These are phyloP conservation scores for Phragmites australis DNA, from an alignment of 176 grass and related monocot genomes.

Conservation along the genomic window DNA sequence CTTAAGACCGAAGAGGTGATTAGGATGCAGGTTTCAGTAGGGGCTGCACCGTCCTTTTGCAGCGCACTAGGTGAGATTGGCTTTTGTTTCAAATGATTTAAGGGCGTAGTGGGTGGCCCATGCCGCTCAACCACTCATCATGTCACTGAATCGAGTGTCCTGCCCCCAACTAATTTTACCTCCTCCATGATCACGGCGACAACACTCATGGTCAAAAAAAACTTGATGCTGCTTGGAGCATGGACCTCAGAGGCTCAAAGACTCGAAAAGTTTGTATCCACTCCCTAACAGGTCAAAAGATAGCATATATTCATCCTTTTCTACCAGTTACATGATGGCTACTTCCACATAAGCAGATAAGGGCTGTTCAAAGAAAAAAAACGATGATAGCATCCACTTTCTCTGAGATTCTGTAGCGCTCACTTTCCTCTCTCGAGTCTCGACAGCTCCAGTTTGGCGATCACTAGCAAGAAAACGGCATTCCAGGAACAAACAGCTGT, in stretches of 20 bases:
- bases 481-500: neutral
- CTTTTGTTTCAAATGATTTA: constrained; percentile 39
- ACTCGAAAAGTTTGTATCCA: constrained; percentile 4
- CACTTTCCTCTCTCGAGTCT: constrained; percentile 28
- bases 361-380: neutral
- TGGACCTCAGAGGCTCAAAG: neutral
- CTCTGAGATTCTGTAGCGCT: neutral
- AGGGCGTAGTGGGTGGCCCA: constrained; percentile 43
- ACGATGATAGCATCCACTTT: constrained; percentile 17
- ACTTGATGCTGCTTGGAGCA: neutral
- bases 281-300: constrained; percentile 26
- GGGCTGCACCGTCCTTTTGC: constrained; percentile 1
- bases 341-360: constrained; percentile 33
- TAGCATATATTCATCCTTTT: constrained; percentile 17
- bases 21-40: constrained; percentile 6
- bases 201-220: constrained; percentile 8
- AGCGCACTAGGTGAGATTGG: neutral
- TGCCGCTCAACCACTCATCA: constrained; percentile 48
- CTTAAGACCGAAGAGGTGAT: neutral
- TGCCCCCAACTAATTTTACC: constrained; percentile 41
- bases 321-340: constrained; percentile 3
- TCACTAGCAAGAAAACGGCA: constrained; percentile 4
- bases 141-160: constrained; percentile 43
- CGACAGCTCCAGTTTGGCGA: constrained; percentile 18
- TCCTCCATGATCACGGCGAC: constrained; percentile 18